Evolutionary conservation across 768 basidiomycete genomes (phyloP).

Genomic region (Mycena leptocephala): DNA sequence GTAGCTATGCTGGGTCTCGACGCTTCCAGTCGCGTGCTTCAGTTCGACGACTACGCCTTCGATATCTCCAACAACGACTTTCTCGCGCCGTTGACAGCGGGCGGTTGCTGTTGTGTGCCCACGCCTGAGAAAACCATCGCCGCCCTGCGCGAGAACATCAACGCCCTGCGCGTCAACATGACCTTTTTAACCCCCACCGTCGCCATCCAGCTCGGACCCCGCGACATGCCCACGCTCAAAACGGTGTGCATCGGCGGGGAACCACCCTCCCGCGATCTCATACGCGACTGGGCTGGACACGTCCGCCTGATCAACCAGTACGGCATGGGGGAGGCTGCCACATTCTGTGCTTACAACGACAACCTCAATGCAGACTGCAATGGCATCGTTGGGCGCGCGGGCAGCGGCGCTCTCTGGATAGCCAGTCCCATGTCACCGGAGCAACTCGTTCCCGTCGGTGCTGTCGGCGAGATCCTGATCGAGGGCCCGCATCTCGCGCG

Average conservation of each 20-base stretch:
- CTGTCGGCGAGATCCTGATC: slow-evolving; percentile 10
- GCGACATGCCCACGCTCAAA: background rate
- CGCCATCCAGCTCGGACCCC: background rate
- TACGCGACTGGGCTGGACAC: background rate
- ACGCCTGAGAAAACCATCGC: background rate
- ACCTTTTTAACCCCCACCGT: slow-evolving; percentile 6
- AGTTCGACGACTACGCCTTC: slow-evolving; percentile 8
- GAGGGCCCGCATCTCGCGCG: slow-evolving; percentile 10
- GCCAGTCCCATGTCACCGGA: background rate
- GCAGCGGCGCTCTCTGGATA: background rate
- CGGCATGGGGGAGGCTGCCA: background rate
- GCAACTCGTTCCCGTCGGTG: slow-evolving; percentile 4
- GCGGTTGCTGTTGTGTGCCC: background rate
- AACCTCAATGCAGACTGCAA: background rate
- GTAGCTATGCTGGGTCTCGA: no score
- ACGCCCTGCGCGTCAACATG: background rate
- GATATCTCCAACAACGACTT: slow-evolving; percentile 3
- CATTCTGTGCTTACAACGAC: background rate
- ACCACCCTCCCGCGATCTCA: background rate
- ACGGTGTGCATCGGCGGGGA: slow-evolving; percentile 3
- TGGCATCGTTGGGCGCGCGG: background rate
- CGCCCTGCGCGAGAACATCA: background rate
- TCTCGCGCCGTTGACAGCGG: slow-evolving; percentile 1
- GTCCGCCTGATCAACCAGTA: background rate
- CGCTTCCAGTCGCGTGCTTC: background rate